These are phyloP conservation scores for Rhizoctonia solani DNA, from an alignment of 1,284 basidiomycete species.

Conservation along the genomic window DNA sequence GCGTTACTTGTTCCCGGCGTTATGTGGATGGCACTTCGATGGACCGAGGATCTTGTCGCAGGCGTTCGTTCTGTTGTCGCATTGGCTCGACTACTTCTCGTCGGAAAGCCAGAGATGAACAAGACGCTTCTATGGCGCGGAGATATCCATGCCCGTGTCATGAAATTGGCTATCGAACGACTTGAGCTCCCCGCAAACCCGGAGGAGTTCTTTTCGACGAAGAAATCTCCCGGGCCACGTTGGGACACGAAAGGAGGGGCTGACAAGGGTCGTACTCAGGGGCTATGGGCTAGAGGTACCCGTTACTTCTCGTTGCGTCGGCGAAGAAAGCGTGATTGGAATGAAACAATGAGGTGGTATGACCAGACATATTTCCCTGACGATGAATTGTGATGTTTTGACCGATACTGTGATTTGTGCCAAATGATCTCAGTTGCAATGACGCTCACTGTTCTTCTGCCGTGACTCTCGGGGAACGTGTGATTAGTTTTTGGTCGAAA, in stretches of 20 bases:
- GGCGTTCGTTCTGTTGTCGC: constrained; percentile 71
- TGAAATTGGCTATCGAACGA: constrained; percentile 62
- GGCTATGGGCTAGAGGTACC: constrained; percentile 63
- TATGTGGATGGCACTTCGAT: constrained; percentile 87
- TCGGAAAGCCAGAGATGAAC: constrained; percentile 55
- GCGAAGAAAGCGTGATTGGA: constrained; percentile 84
- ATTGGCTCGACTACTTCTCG: constrained; percentile 62
- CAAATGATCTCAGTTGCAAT: constrained; percentile 27
- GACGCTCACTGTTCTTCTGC: background rate
- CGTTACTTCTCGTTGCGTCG: constrained; percentile 78
- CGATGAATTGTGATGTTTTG: constrained; percentile 36
- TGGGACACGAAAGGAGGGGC: constrained; percentile 53
- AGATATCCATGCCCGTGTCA: constrained; percentile 63
- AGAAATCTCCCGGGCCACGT: constrained; percentile 25
- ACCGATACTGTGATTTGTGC: constrained; percentile 17
- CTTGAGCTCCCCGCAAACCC: constrained; percentile 70
- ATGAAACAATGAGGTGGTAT: constrained; percentile 76
- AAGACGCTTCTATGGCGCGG: constrained; percentile 50
- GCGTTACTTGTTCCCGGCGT: constrained; percentile 63
- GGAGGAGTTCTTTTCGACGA: constrained; percentile 52
- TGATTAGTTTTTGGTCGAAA: background rate
- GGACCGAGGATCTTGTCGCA: constrained; percentile 81
- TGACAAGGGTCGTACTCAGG: constrained; percentile 70
- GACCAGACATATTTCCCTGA: constrained; percentile 77
- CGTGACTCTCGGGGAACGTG: background rate